Conservation (phyloP, 345 rosid species). For the Crucihimalaya himalaica region DNA sequence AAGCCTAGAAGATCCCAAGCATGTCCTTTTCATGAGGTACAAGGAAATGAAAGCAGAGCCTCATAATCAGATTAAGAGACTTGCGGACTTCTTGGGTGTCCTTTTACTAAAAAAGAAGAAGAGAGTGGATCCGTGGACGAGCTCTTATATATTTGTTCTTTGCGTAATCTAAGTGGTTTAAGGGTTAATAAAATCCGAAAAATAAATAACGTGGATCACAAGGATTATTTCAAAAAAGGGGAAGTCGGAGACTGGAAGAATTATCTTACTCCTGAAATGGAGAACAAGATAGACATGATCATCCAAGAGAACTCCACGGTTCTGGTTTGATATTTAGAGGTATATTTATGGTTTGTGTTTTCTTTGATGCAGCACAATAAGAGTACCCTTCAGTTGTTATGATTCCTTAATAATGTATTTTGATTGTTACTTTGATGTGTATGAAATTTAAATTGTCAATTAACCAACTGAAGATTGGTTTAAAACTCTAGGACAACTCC, state of each 20-base stretch:
- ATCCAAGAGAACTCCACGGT: slow-evolving; percentile 26
- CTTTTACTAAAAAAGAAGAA: slow-evolving; percentile 34
- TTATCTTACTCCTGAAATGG: slow-evolving; percentile 38
- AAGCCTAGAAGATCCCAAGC: slow-evolving; percentile 30
- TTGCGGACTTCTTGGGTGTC: slow-evolving; percentile 40
- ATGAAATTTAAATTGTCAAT: too few species aligned
- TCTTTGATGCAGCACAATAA: not conserved
- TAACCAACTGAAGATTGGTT: not conserved
- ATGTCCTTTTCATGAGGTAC: slow-evolving; percentile 40
- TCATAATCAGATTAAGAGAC: slow-evolving; percentile 7
- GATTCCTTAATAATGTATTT: not conserved
- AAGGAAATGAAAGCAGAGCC: slow-evolving; percentile 38
- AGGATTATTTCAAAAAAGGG: slow-evolving; percentile 26
- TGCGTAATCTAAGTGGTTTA: slow-evolving; percentile 34
- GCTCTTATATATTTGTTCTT: slow-evolving; percentile 30
- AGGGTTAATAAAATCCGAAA: slow-evolving; percentile 45
- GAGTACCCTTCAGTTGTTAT: not conserved
- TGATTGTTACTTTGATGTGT: not conserved
- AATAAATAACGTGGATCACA: slow-evolving; percentile 14
- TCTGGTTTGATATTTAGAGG: slow-evolving; percentile 30
- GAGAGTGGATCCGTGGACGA: not conserved
- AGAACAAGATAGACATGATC: slow-evolving; percentile 27
- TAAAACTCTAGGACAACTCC: not conserved
- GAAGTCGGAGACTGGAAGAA: slow-evolving; percentile 40
- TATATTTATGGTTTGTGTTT: not conserved